These are phyloP conservation scores for Cyclotella cryptica DNA, from an alignment of 108 stramenopile genomes.

Conservation along the genomic window DNA sequence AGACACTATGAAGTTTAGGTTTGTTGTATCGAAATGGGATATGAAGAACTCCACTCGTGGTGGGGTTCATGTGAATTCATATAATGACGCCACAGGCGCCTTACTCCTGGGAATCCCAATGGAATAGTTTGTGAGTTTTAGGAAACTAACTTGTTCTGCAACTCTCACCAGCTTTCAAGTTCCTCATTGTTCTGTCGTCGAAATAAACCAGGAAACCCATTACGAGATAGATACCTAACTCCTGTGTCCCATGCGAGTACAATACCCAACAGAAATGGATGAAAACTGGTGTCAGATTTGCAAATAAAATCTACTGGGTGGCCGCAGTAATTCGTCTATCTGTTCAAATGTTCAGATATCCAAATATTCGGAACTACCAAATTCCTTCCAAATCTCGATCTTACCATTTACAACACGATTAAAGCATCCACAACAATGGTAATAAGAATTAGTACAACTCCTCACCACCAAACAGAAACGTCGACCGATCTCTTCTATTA, in stretches of 20 bases:
- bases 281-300: not conserved
- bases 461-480: slow-evolving; percentile 13
- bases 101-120: not conserved
- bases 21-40: no score
- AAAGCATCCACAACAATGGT: slow-evolving; percentile 25
- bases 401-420: slow-evolving; percentile 17
- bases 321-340: no score
- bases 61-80: no score
- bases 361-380: no score
- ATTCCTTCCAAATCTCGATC: no score
- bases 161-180: slow-evolving; percentile 33
- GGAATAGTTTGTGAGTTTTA: not conserved
- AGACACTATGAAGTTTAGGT: no score
- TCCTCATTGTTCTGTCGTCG: slow-evolving; percentile 9
- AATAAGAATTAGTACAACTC: slow-evolving; percentile 25
- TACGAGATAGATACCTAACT: slow-evolving; percentile 14
- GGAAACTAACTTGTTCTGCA: no score
- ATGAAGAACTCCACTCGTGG: no score
- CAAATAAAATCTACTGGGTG: not conserved
- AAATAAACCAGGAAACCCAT: slow-evolving; percentile 5
- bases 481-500: not conserved
- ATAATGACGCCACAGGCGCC: no score
- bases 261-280: not conserved
- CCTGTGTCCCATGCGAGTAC: not conserved
- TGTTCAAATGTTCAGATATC: no score